Conservation (phyloP, 139 green algal genomes). For the Tetradesmus lagerheimii region DNA sequence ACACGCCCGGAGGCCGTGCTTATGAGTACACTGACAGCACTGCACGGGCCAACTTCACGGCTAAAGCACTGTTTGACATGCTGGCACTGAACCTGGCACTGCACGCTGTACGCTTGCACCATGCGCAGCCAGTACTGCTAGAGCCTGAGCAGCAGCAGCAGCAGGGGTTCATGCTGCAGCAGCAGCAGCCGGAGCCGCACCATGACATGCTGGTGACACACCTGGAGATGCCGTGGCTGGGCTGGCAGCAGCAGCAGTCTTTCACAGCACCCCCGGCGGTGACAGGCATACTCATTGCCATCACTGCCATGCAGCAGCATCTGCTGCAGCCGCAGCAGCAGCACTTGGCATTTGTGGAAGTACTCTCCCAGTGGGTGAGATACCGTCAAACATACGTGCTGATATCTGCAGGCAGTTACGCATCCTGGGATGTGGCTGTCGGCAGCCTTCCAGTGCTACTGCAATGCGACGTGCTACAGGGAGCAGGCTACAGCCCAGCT, state of each 20-base stretch:
- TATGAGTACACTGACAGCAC: not conserved
- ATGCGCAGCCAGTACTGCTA: not conserved
- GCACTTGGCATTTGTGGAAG: not conserved
- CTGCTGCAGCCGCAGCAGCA: not conserved
- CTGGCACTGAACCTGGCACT: not conserved
- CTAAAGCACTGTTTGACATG: not conserved
- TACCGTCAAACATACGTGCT: too few relatives aligned
- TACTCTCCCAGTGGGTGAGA: not conserved
- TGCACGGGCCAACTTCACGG: not conserved
- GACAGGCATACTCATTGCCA: too few relatives aligned
- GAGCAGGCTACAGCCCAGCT: too few relatives aligned
- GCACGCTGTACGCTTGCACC: not conserved
- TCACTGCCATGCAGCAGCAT: too few relatives aligned
- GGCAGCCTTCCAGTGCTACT: not conserved
- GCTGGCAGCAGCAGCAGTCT: not conserved
- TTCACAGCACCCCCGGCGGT: not conserved
- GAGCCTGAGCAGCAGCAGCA: not conserved
- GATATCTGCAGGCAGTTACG: too few relatives aligned
- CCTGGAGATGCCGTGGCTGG: not conserved
- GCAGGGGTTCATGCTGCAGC: not conserved
- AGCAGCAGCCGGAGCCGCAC: not conserved
- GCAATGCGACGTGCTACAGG: not conserved
- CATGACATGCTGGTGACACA: not conserved
- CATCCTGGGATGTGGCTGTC: not conserved
- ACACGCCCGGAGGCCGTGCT: not conserved